Evolutionary conservation across 1,139 yeast species (phyloP).

Genomic region (Pichia sp.): DNA sequence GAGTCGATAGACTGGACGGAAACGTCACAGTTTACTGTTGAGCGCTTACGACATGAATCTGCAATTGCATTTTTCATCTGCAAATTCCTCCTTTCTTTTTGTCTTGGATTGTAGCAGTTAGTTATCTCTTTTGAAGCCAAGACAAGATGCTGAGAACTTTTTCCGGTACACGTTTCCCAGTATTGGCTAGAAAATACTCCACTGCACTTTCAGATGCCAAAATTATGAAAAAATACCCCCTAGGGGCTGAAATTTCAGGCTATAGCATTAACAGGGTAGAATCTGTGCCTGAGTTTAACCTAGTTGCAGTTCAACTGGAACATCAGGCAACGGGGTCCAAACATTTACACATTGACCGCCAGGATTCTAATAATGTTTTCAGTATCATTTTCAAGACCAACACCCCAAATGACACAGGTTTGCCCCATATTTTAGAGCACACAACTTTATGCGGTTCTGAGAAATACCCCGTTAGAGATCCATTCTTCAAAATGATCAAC

Average conservation of each 20-base stretch:
- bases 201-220: constrained; percentile 16
- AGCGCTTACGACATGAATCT: no score
- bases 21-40: no score
- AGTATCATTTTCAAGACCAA: constrained; percentile 88
- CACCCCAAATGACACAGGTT: constrained; percentile 90
- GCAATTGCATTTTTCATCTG: no score
- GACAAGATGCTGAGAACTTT: constrained; percentile 6
- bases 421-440: constrained; percentile 93
- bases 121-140: neutral
- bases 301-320: constrained; percentile 65
- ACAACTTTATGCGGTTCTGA: constrained; percentile 91
- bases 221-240: constrained; percentile 40
- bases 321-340: constrained; percentile 67
- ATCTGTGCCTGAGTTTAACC: constrained; percentile 72
- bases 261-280: constrained; percentile 54
- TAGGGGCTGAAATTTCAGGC: constrained; percentile 58
- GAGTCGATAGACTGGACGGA: no score
- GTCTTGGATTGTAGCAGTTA: no score
- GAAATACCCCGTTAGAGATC: constrained; percentile 90
- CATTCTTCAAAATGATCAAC: constrained; percentile 94
- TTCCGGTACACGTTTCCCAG: neutral
- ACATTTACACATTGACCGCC: constrained; percentile 79
- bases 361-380: constrained; percentile 80
- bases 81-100: no score
- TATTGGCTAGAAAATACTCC: constrained; percentile 11